Evolutionary conservation across 495 filamentous ascomycete genomes (phyloP), one percentile per base, ranked within the genome.

Genomic region (Elaphomyces granulatus): DNA sequence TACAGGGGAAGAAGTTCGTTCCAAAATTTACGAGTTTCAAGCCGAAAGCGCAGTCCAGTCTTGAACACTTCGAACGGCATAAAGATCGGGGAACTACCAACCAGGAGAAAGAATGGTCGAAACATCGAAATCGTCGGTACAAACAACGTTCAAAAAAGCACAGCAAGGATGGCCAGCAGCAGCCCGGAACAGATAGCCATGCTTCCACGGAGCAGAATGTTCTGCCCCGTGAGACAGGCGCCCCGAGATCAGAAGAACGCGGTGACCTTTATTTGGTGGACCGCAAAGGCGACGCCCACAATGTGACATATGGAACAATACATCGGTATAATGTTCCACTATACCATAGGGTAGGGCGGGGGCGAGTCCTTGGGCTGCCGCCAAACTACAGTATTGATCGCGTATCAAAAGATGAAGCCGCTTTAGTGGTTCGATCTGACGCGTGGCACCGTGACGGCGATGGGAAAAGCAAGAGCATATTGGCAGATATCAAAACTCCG

Each of bases 21-120:
- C 80, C 80, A 20, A 80, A 72, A 32, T 84, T 84, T 45, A 64
- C 64, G 32, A 83, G 79, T 44, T 84, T 82, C 66, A 77, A 70
- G 44, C 67, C 72, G 26, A 71, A 69, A n/a, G n/a, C n/a, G n/a
- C n/a, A n/a, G n/a, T n/a, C n/a, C n/a, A n/a, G n/a, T n/a, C 34
- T 42, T 52, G 39, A 42, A 57, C 32, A 36, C 51, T 44, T 26
- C 45, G 47, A 49, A 46, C 47, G 41, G 31, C 51, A 44, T 19
- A 15, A 37, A 45, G 34, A 28, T 26, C 35, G 34, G 34, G 41
- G 50, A 31, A 41, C 45, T 41, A 51, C 20, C 41, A 47, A 17
- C 41, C 36, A 40, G 36, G 52, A 34, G 51, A 56, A 39, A 50
- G 40, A 28, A 19, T 45, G 45, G 9, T 43, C 56, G 3, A 47